Conservation (phyloP, 768 basidiomycete species). For the Hypsizygus marmoreus region DNA sequence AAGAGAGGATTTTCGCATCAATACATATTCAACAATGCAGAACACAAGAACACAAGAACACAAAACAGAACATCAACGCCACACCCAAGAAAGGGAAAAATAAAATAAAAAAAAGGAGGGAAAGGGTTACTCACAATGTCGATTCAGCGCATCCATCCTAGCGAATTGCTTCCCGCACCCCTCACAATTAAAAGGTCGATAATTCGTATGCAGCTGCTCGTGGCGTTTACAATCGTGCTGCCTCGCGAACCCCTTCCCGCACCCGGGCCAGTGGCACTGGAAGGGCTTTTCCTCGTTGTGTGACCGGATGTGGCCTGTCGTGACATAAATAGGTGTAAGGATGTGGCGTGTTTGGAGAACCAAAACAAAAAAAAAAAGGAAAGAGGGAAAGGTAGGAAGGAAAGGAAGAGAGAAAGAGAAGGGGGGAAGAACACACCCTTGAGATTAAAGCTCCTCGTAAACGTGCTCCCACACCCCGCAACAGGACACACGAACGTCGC, state of each 20-base stretch:
- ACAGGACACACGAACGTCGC: conserved; percentile 85
- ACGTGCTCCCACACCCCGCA: conserved; percentile 82
- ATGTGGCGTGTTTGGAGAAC: not conserved
- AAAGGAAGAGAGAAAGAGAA: conserved; percentile 6
- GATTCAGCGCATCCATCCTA: conserved; percentile 90
- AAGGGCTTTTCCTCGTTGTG: conserved; percentile 96
- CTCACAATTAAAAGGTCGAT: conserved; percentile 89
- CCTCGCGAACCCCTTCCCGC: conserved; percentile 89
- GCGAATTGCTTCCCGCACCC: conserved; percentile 95
- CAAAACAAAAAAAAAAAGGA: not conserved
- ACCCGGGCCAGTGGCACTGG: conserved; percentile 93
- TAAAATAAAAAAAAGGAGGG: not conserved
- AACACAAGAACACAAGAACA: too few relatives aligned
- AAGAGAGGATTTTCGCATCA: too few relatives aligned
- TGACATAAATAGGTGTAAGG: too few relatives aligned
- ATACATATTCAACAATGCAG: too few relatives aligned
- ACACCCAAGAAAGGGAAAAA: conserved; percentile 1
- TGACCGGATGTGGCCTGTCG: conserved; percentile 93
- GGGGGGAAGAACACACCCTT: conserved; percentile 67
- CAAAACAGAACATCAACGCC: too few relatives aligned
- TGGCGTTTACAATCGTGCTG: conserved; percentile 98
- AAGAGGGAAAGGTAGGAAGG: not conserved
- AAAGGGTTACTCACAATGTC: conserved; percentile 70
- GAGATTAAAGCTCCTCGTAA: conserved; percentile 91
- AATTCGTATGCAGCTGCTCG: conserved; percentile 91